Evolutionary conservation across 2,329 filamentous ascomycete genomes (phyloP), one percentile per base, ranked within the genome.

Genomic region (Penicillium sp.): DNA sequence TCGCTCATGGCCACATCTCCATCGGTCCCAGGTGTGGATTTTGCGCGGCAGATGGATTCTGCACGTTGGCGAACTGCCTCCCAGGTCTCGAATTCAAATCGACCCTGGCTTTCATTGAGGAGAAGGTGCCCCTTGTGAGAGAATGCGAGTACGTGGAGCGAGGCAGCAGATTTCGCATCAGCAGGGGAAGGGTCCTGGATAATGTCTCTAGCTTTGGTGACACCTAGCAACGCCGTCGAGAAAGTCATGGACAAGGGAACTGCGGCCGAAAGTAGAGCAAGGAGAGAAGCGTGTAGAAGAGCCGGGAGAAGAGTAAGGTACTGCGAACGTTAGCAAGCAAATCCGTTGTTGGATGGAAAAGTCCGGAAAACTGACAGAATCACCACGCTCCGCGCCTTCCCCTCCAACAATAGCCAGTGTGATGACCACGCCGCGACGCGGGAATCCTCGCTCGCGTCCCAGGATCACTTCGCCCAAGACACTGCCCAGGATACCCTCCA

Each of bases 111-210:
- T 67, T 95, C 86, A 21, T 79, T 82, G 28, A 95, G 67, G 15
- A 96, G 68, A 36, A 94, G 70, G 43, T 87, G 81, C 7, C 83
- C 79, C 36, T 80, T 73, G 1, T 83, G 81, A n/a, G 83, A 84
- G 62, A 93, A 94, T 4, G 82, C 84, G 42, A 96, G 75, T n/a
- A 86, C 87, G 61, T 96, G 91, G 15, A 87, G 69, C 4, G 88
- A 94, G 39, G 71, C 74, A 8, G 85, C 83, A 31, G 70, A 68
- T 49, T 80, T 73, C 31, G 83, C 73, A 45, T 86, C 75, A 15
- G 77, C 71, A 4, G 80, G 73, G 3, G 78, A 79, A 5, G 88
- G 88, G 39, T 83, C 77, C 18, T 72, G 65, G 19, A 80, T 63
- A 20, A 81, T 67, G 33, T 65, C 51, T 26, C 63, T 57, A 20